Percentiles rank a stretch among this genome's conserved stretches.
These are phyloP conservation scores for Nematodospora valgi DNA, from an alignment of 805 yeast species.

Conservation along the genomic window DNA sequence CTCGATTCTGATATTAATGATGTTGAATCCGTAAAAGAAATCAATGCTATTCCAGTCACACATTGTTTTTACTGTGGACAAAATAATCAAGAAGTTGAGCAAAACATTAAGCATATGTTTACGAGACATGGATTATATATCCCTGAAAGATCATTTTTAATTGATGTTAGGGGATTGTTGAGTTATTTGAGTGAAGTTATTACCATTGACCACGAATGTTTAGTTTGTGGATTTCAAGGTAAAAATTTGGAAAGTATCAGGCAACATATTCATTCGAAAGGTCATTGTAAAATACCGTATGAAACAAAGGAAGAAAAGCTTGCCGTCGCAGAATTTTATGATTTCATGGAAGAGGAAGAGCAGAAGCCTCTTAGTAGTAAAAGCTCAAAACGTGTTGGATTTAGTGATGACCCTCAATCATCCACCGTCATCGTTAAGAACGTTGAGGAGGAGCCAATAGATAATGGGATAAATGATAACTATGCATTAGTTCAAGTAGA, in stretches of 20 bases:
- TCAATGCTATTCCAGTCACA: slow-evolving; percentile 43
- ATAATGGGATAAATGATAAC: slow-evolving; percentile 19
- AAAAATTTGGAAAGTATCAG: slow-evolving; percentile 38
- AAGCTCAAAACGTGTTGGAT: slow-evolving; percentile 23
- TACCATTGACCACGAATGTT: slow-evolving; percentile 39
- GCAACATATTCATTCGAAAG: slow-evolving; percentile 42
- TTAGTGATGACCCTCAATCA: slow-evolving; percentile 14
- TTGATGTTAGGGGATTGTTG: slow-evolving; percentile 37
- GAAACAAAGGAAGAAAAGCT: slow-evolving; percentile 38
- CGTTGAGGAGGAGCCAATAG: slow-evolving; percentile 10
- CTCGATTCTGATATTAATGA: slow-evolving; percentile 20
- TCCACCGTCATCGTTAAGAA: slow-evolving; percentile 14
- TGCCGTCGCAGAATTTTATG: slow-evolving; percentile 36
- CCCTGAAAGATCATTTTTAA: slow-evolving; percentile 39
- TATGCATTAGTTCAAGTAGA: slow-evolving; percentile 42
- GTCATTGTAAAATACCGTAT: slow-evolving; percentile 45
- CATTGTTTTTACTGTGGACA: slow-evolving; percentile 58
- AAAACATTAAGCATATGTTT: slow-evolving; percentile 47
- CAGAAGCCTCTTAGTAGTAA: slow-evolving; percentile 10
- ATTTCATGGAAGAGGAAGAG: slow-evolving; percentile 22
- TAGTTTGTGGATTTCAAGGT: slow-evolving; percentile 44
- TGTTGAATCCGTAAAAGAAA: slow-evolving; percentile 21
- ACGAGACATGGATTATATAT: slow-evolving; percentile 43
- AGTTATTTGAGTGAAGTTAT: slow-evolving; percentile 35
- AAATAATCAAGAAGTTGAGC: slow-evolving; percentile 51